A percentile compares a stretch with the other conserved stretches of the same genome.
phyloP scores from a whole-genome alignment of 108 stramenopile genomes.

The Cyclostephanos invisitatus region DNA sequence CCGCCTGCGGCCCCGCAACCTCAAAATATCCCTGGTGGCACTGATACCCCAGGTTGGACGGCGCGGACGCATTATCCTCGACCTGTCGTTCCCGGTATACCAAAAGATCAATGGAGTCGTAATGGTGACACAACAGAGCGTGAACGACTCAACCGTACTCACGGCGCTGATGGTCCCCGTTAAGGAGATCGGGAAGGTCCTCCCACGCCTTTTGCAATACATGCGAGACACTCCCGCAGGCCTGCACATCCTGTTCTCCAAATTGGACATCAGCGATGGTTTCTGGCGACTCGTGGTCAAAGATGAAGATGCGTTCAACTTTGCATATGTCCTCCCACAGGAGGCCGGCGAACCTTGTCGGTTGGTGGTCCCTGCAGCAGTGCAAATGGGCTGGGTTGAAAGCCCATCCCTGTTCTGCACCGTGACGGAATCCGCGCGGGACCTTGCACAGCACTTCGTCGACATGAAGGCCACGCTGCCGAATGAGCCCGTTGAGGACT shows the following conservation, averaged over 20 bases:
- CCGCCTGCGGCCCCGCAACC: no score
- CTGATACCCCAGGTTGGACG: neutral
- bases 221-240: neutral
- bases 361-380: no score
- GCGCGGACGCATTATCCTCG: neutral
- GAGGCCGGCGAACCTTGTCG: no score
- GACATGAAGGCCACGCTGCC: no score
- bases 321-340: neutral
- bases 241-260: neutral
- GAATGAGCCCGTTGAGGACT: no score
- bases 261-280: neutral
- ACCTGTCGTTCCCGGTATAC: neutral
- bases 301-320: neutral
- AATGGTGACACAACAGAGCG: neutral
- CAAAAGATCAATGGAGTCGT: neutral
- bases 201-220: neutral
- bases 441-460: no score
- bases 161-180: neutral
- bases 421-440: neutral
- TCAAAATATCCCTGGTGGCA: no score
- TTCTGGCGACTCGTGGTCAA: neutral
- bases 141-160: neutral
- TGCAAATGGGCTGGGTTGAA: no score
- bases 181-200: neutral
- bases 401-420: no score